These are phyloP conservation scores for Dactylellina sp. DNA, from an alignment of 2,329 filamentous ascomycete genomes.

Conservation along the genomic window DNA sequence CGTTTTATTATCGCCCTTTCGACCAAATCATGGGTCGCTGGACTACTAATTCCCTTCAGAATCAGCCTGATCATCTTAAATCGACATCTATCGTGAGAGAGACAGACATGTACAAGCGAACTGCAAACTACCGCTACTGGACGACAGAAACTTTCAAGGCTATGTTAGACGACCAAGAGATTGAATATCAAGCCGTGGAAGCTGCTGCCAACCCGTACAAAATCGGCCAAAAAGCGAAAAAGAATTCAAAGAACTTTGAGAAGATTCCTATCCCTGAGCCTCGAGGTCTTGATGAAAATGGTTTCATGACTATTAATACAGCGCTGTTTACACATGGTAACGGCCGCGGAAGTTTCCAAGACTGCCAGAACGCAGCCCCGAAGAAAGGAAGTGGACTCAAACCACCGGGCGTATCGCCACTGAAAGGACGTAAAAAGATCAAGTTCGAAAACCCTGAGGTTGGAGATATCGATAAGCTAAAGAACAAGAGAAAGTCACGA, in stretches of 20 bases:
- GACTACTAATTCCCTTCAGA: conserved; percentile 52
- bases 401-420: conserved; percentile 40
- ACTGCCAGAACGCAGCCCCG: conserved; percentile 50
- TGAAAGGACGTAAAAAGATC: conserved; percentile 46
- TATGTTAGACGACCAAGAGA: conserved; percentile 48
- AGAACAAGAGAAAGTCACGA: conserved; percentile 12
- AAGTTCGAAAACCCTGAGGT: conserved; percentile 17
- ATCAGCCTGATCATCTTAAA: conserved; percentile 50
- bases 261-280: conserved; percentile 19
- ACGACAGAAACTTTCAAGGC: conserved; percentile 47
- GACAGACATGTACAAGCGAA: conserved; percentile 46
- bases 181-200: conserved; percentile 38
- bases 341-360: conserved; percentile 46
- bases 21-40: conserved; percentile 55
- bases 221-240: conserved; percentile 37
- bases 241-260: conserved; percentile 21
- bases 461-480: conserved; percentile 13
- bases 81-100: conserved; percentile 44
- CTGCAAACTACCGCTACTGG: conserved; percentile 54
- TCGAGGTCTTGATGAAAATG: conserved; percentile 33
- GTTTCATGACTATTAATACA: conserved; percentile 20
- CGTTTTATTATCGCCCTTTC: conserved; percentile 53
- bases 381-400: conserved; percentile 52
- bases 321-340: conserved; percentile 31
- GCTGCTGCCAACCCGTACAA: conserved; percentile 39